Evolutionary conservation across 2,329 filamentous ascomycete species (phyloP).

Genomic region (Pseudocercospora vitis): DNA sequence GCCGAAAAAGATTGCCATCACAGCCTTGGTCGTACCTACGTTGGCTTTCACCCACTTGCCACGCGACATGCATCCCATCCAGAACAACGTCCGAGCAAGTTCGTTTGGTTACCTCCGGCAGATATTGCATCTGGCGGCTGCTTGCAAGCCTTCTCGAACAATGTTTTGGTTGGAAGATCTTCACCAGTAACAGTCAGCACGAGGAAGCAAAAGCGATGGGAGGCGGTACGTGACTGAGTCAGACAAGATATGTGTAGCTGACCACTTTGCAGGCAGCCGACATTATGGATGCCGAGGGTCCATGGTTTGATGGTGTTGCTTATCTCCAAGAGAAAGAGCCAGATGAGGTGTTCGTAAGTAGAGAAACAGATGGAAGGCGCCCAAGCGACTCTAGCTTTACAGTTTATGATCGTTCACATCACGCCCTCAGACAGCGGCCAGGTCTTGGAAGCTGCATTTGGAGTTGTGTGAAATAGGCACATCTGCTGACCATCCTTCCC

Average conservation of each 20-base stretch:
- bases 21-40: slow-evolving; percentile 44
- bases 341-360: slow-evolving; percentile 48
- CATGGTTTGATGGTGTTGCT: slow-evolving; percentile 67
- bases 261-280: slow-evolving; percentile 35
- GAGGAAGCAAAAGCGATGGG: slow-evolving; percentile 39
- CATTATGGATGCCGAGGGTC: slow-evolving; percentile 57
- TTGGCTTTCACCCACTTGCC: slow-evolving; percentile 37
- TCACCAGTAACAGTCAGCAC: slow-evolving; percentile 41
- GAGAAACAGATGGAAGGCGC: too few species aligned
- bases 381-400: too few species aligned
- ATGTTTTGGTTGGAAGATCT: slow-evolving; percentile 45
- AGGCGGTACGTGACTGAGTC: slow-evolving; percentile 32
- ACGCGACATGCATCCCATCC: slow-evolving; percentile 30
- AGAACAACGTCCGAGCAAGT: slow-evolving; percentile 44
- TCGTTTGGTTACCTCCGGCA: slow-evolving; percentile 51
- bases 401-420: too few species aligned
- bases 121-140: slow-evolving; percentile 44
- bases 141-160: slow-evolving; percentile 47
- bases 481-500: too few species aligned
- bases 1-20: slow-evolving; percentile 44
- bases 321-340: slow-evolving; percentile 58
- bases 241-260: not conserved
- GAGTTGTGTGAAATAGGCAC: too few species aligned
- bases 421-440: too few species aligned
- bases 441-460: too few species aligned